Conservation (phyloP, 139 green algal genomes). For the Chlorella vulgaris region DNA sequence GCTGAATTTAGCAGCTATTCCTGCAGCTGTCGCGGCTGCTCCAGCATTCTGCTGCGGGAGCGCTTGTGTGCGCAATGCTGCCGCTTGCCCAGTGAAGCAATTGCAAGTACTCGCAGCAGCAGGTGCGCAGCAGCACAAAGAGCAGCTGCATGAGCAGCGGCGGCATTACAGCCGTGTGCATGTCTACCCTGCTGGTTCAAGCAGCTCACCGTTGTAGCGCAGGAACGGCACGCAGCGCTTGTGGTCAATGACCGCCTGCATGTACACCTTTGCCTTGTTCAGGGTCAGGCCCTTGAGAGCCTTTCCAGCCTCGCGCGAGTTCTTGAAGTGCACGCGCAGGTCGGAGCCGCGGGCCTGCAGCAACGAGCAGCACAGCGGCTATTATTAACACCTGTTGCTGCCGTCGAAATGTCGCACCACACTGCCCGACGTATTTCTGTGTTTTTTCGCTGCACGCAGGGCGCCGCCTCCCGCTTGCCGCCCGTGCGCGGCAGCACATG, state of each 20-base stretch:
- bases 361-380: neutral
- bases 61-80: no score
- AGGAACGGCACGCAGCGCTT: slow-evolving; percentile 96
- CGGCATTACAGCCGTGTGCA: neutral
- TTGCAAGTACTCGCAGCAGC: no score
- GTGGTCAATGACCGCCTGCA: slow-evolving; percentile 94
- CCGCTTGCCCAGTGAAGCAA: no score
- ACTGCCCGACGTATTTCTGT: no score
- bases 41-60: no score
- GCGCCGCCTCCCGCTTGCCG: no score
- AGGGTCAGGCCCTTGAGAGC: slow-evolving; percentile 88
- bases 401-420: neutral
- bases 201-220: slow-evolving; percentile 87
- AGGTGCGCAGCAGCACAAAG: no score
- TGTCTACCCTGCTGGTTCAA: neutral
- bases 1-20: no score
- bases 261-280: slow-evolving; percentile 93
- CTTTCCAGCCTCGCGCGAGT: slow-evolving; percentile 91
- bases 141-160: no score
- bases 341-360: slow-evolving; percentile 86
- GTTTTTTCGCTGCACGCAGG: no score
- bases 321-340: slow-evolving; percentile 98
- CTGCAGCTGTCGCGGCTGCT: no score
- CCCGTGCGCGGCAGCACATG: neutral
- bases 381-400: neutral